A percentile compares a stretch with the other conserved stretches of the same genome.
Evolutionary conservation across 176 grass and related monocot genomes (phyloP).

Genomic region (Aegilops bicornis): DNA sequence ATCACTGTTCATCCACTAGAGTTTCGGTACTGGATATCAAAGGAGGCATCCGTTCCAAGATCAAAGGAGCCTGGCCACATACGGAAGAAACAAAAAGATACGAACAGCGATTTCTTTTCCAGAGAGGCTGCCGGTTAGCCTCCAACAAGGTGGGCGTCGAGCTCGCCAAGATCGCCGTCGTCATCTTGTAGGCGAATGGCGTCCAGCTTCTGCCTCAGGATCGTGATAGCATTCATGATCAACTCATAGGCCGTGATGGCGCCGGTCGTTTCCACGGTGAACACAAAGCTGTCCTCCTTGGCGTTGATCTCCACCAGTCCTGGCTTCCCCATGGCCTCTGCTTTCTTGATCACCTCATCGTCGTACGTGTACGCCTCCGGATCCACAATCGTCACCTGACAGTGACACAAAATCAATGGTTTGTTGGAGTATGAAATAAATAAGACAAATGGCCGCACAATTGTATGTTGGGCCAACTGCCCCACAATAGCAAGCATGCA

Average conservation of each 20-base stretch:
- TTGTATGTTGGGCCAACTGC: too few relatives aligned
- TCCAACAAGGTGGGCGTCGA: conserved; percentile 70
- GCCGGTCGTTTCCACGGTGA: conserved; percentile 82
- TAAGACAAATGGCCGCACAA: too few relatives aligned
- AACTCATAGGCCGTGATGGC: conserved; percentile 75
- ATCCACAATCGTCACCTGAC: conserved; percentile 62
- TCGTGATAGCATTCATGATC: conserved; percentile 67
- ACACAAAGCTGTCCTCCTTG: conserved; percentile 90
- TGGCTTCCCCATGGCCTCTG: conserved; percentile 86
- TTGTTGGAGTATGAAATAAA: too few relatives aligned
- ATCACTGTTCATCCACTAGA: neutral
- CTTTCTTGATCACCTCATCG: conserved; percentile 88
- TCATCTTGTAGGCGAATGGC: conserved; percentile 81
- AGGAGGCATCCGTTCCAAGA: too few relatives aligned
- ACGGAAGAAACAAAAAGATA: too few relatives aligned
- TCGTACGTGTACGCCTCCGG: conserved; percentile 86
- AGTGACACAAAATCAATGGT: neutral
- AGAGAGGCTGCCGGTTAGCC: neutral
- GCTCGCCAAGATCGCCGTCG: conserved; percentile 62
- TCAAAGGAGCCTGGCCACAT: too few relatives aligned
- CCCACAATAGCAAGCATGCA: too few relatives aligned
- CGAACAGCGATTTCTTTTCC: neutral
- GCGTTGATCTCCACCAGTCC: conserved; percentile 77
- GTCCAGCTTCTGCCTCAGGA: conserved; percentile 83
- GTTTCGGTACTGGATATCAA: neutral